Conservation (phyloP, 1,284 basidiomycete species). For the Rhodotorula sp. region DNA sequence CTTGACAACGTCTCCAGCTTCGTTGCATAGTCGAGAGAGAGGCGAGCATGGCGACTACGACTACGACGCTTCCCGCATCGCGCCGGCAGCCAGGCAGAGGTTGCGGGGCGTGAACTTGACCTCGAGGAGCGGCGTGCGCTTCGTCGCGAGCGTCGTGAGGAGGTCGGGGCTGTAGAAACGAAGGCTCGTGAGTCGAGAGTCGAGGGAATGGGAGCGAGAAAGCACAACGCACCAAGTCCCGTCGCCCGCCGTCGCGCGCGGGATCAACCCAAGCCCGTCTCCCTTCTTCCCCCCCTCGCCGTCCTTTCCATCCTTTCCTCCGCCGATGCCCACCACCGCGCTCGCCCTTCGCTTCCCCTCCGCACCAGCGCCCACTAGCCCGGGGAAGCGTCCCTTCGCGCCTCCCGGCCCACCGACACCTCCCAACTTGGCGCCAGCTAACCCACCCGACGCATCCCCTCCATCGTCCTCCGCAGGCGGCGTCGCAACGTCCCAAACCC, state of each 20-base stretch:
- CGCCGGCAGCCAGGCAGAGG: slow-evolving; percentile 82
- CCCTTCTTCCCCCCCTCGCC: not conserved
- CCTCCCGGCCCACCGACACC: not conserved
- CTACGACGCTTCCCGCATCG: slow-evolving; percentile 24
- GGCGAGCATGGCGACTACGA: not conserved
- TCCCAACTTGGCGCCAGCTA: not conserved
- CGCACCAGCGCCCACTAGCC: slow-evolving; percentile 14
- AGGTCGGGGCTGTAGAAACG: slow-evolving; percentile 69
- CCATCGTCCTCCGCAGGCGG: slow-evolving; percentile 38
- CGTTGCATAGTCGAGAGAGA: not conserved
- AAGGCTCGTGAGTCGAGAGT: not conserved
- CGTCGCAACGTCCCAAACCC: slow-evolving; percentile 92
- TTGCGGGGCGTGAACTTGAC: slow-evolving; percentile 94
- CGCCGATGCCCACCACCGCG: not conserved
- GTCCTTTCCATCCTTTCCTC: slow-evolving; percentile 11
- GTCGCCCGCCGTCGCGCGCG: not conserved
- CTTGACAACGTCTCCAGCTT: too few species aligned
- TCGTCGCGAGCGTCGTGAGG: slow-evolving; percentile 87
- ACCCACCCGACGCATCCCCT: slow-evolving; percentile 11
- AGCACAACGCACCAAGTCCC: slow-evolving; percentile 5
- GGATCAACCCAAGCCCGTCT: slow-evolving; percentile 1
- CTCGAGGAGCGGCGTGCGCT: slow-evolving; percentile 86
- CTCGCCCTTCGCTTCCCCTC: slow-evolving; percentile 58
- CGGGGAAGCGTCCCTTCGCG: slow-evolving; percentile 44
- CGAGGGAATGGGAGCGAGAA: not conserved